Base-by-base conservation (phyloP, 108 stramenopile genomes). In the Nitzschia sp. region DNA sequence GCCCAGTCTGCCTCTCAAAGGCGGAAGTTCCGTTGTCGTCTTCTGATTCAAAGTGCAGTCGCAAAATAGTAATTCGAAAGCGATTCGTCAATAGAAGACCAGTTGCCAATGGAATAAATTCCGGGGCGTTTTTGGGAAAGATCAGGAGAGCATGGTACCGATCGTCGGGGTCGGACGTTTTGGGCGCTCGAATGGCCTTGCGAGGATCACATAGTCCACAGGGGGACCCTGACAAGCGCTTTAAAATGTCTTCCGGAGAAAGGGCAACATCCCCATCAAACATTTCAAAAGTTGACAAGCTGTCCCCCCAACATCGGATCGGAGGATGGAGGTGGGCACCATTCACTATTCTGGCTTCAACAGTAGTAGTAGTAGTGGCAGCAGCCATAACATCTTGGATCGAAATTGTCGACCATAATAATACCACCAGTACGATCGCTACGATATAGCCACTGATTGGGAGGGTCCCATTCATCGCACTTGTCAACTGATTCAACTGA, bases 91-190 rank as follows among this genome's bases (percentile, higher is more conserved):
- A 28, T 11, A 57, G 8, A 32, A 57, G 56, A 28, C 56, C 56
- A 5, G 56, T 32, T 18, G 56, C 56, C 56, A 57, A 30, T 13
- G 56, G 27, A 57, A 57, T 57, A 18, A 57, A 57, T 29, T 57
- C 56, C 5, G 30, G 15, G 30, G 56, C 28, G 9, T 25, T 32
- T 11, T 57, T 29, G 30, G 56, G 28, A 57, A 28, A 57, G 2
- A 57, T 5, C 5, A 57, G 27, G 2, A 57, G 5, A 28, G 56
- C 56, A 13, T 32, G 49, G 21, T 51, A 51, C 21, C 49, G 49
- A 51, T 51, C 49, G 19, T 23, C 49, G 13, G 49, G 49, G 11
- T n/a, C 4, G 19, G 49, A 51, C 17, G 49, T 42, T 15, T 8
- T 8, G 11, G 38, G 38, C 38, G 38, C 15, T 42, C 38, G 38